phyloP scores from a whole-genome alignment of 768 basidiomycete genomes.

The Suillus spraguei region DNA sequence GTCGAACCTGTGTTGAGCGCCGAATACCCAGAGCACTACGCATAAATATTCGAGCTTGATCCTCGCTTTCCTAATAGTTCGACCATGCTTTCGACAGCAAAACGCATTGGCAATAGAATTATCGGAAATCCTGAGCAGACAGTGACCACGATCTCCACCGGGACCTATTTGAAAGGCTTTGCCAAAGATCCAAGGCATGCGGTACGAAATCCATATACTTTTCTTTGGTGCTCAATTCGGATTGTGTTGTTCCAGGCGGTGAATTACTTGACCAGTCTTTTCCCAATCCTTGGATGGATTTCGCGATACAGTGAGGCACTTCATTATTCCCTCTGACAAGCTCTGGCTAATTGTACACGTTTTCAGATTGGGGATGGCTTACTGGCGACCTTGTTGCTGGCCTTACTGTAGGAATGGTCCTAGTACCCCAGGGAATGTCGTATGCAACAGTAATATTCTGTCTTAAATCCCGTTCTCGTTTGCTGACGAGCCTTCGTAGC shows the following conservation, averaged over 20 bases:
- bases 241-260: constrained; percentile 43
- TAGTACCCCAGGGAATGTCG: constrained; percentile 94
- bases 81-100: constrained; percentile 43
- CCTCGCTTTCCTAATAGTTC: background rate
- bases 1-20: background rate
- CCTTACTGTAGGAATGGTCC: constrained; percentile 91
- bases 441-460: constrained; percentile 63
- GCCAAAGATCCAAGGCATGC: constrained; percentile 47
- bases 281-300: constrained; percentile 88
- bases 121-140: constrained; percentile 62
- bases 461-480: background rate
- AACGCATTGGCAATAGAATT: constrained; percentile 55
- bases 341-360: background rate
- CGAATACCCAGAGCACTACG: background rate
- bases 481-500: constrained; percentile 42
- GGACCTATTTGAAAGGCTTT: constrained; percentile 51
- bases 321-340: background rate
- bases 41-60: background rate
- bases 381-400: constrained; percentile 88
- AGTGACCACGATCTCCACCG: constrained; percentile 60
- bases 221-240: background rate
- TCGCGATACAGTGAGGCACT: constrained; percentile 74
- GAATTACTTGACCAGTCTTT: constrained; percentile 70
- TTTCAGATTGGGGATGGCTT: constrained; percentile 73
- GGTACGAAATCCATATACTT: constrained; percentile 35